phyloP scores from a whole-genome alignment of 371 early-diverging fungal species.

The Mortierella sp. region DNA sequence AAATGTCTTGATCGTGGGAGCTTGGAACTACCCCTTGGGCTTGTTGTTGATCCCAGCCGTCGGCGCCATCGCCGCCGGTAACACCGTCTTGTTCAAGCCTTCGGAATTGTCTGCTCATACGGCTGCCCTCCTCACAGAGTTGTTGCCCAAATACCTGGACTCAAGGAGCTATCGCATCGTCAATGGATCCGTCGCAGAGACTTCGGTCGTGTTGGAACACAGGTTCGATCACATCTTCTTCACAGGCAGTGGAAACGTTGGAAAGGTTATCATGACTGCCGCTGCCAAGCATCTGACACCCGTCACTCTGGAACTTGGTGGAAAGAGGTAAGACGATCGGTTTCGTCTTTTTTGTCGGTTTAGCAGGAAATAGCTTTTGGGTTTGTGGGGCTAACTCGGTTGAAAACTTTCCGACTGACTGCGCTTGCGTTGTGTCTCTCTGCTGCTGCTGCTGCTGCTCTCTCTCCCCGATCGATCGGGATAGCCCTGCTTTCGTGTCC shows the following conservation, averaged over 20 bases:
- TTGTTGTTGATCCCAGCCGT: conserved; percentile 79
- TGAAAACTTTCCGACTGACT: too few relatives aligned
- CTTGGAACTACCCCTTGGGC: conserved; percentile 93
- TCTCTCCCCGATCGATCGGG: too few relatives aligned
- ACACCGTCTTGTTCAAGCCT: conserved; percentile 86
- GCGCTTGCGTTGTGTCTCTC: too few relatives aligned
- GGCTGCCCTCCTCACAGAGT: conserved; percentile 64
- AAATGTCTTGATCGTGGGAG: conserved; percentile 73
- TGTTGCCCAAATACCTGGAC: conserved; percentile 84
- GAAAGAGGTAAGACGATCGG: conserved; percentile 65
- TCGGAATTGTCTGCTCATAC: conserved; percentile 83
- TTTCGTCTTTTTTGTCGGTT: neutral
- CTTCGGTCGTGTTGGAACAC: conserved; percentile 74
- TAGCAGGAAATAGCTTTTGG: neutral
- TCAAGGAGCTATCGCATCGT: conserved; percentile 69
- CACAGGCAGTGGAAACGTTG: conserved; percentile 90
- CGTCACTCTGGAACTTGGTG: conserved; percentile 90
- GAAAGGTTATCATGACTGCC: conserved; percentile 79
- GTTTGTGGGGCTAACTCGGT: neutral
- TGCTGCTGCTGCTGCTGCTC: too few relatives aligned
- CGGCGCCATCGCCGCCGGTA: conserved; percentile 92
- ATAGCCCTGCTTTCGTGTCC: conserved; percentile 78
- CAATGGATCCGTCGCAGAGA: conserved; percentile 80
- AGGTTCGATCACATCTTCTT: conserved; percentile 91
- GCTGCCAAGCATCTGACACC: conserved; percentile 83